These are phyloP conservation scores for Fusarium tuaranense DNA, from an alignment of 2,329 filamentous ascomycete genomes.

Conservation along the genomic window DNA sequence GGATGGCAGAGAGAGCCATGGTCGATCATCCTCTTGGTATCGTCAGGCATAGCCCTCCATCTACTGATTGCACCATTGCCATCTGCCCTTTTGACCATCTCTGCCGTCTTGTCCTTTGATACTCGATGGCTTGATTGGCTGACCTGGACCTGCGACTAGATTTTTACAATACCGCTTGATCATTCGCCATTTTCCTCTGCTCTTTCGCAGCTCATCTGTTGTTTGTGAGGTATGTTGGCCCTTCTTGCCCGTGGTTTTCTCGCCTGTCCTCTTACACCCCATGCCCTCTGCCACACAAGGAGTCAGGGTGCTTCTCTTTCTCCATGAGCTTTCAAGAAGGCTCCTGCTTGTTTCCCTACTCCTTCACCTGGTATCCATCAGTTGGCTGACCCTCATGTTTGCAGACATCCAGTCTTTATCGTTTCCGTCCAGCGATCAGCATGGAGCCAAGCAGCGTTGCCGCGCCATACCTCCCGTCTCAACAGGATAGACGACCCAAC, in stretches of 20 bases:
- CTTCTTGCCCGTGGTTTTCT: background rate
- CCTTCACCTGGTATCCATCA: background rate
- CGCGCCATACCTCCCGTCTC: slow-evolving; percentile 48
- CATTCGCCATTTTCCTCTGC: slow-evolving; percentile 48
- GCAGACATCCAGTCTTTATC: slow-evolving; percentile 50
- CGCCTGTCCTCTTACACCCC: background rate
- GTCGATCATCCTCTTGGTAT: background rate
- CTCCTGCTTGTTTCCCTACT: background rate
- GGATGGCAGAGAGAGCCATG: background rate
- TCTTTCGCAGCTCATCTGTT: slow-evolving; percentile 48
- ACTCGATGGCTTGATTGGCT: slow-evolving; percentile 1
- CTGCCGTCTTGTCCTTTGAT: background rate
- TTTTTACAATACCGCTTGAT: slow-evolving; percentile 46
- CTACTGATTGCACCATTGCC: background rate
- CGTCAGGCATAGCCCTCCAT: background rate
- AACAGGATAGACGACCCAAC: slow-evolving; percentile 45
- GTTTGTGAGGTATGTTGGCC: slow-evolving; percentile 46
- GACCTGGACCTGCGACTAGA: slow-evolving; percentile 28
- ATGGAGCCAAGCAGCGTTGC: slow-evolving; percentile 53
- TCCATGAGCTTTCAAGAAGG: background rate
- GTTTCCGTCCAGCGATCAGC: slow-evolving; percentile 45
- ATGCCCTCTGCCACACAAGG: background rate
- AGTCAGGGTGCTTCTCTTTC: background rate
- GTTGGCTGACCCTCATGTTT: slow-evolving; percentile 2
- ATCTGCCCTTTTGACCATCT: background rate